Percentiles rank a stretch among this genome's conserved stretches.
phyloP scores from a whole-genome alignment of 305 asterid species.

The Coffea humblotiana region DNA sequence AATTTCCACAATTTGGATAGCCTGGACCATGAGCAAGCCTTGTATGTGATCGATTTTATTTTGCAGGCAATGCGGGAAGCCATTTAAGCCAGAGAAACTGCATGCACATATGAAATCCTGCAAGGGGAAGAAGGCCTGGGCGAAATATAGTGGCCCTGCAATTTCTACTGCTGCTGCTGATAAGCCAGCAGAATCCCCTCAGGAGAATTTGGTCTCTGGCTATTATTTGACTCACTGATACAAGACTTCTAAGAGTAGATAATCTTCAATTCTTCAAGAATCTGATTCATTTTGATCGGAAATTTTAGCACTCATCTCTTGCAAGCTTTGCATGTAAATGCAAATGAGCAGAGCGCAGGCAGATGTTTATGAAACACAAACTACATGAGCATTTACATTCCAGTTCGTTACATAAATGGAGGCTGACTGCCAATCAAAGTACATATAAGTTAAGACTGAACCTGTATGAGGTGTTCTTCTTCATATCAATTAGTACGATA shows the following conservation, averaged over 20 bases:
- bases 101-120: conserved; percentile 86
- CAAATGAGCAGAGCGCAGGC: conserved; percentile 11
- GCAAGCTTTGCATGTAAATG: conserved; percentile 12
- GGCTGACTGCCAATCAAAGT: neutral
- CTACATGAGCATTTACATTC: neutral
- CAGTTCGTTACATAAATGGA: neutral
- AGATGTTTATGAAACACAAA: conserved; percentile 4
- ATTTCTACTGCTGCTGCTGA: conserved; percentile 29
- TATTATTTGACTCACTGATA: conserved; percentile 36
- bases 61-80: conserved; percentile 81
- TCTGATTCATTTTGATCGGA: neutral
- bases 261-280: neutral
- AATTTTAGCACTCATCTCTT: conserved; percentile 7
- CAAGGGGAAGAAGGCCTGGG: conserved; percentile 56
- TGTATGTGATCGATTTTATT: neutral
- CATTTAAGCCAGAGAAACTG: conserved; percentile 83
- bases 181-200: conserved; percentile 31
- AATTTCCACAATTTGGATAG: no score
- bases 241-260: neutral
- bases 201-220: conserved; percentile 38
- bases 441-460: neutral
- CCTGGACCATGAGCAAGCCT: no score
- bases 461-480: neutral
- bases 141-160: conserved; percentile 36
- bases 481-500: neutral